Evolutionary conservation across 2,329 filamentous ascomycete species (phyloP), one percentile per base, ranked within the genome.

Genomic region (Microcera coccophila): DNA sequence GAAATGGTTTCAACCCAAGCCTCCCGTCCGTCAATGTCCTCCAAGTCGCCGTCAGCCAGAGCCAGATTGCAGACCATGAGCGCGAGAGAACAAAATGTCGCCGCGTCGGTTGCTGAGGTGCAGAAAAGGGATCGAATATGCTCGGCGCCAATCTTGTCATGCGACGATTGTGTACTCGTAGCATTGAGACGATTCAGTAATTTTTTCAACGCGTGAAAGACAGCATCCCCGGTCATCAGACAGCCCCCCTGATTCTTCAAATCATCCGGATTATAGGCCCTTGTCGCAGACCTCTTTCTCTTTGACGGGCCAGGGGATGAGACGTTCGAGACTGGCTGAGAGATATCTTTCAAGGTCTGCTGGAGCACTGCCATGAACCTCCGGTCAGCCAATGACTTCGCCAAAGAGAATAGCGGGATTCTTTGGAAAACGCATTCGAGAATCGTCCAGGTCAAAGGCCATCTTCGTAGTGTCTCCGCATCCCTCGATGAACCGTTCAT

Each of bases 341-440:
- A 71, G 28, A 77, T 52, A 18, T 89, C 84, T 36, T 78, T 73
- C 36, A 90, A 65, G 0, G 83, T 79, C 54, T 80, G 76, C 54
- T 83, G 79, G 32, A 94, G 62, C 9, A 88, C 76, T 1, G 68
- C 65, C 24, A 86, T 66, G 40, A 94, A 87, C 35, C 79, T 76
- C 43, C 83, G 74, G 44, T 90, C 82, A 17, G 79, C 81, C 5
- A 95, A 72, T 4, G 85, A 81, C 44, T 82, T 81, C 8, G 87
- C 85, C 18, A 87, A 71, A 10, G 80, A 82, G 35, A 85, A 82
- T 0, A 81, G 69, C 0, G 87, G 83, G 15, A 91, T 78, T n/a
- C 80, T 69, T 38, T 73, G 69, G 41, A 87, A 74, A 36, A 85
- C 70, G 45, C 74, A 75, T 34, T 72, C 70, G 18, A 90, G 62